Evolutionary conservation across 805 yeast species (phyloP).

Genomic region (Nakazawaea pomicola): DNA sequence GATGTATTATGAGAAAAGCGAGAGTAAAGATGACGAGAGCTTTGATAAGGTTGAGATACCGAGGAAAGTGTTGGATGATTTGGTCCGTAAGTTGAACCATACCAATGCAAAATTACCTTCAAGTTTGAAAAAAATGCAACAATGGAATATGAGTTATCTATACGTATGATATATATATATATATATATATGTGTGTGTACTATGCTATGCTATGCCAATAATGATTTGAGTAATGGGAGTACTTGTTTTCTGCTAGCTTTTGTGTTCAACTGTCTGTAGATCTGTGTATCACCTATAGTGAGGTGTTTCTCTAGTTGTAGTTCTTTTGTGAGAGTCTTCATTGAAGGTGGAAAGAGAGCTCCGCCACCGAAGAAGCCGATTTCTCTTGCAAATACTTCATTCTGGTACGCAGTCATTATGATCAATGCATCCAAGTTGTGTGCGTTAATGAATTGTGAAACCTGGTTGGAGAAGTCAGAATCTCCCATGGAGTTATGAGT

Average conservation of each 20-base stretch:
- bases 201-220: constrained; percentile 5
- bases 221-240: constrained; percentile 50
- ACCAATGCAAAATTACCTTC: constrained; percentile 32
- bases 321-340: too few relatives aligned
- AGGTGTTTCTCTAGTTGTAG: too few relatives aligned
- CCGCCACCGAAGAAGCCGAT: too few relatives aligned
- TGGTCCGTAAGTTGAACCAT: constrained; percentile 22
- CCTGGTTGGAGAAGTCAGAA: too few relatives aligned
- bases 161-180: constrained; percentile 13
- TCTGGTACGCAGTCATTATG: constrained; percentile 43
- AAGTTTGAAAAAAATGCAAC: constrained; percentile 16
- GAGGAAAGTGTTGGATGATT: constrained; percentile 22
- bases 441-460: constrained; percentile 22
- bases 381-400: constrained; percentile 37
- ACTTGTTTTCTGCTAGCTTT: constrained; percentile 81
- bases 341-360: too few relatives aligned
- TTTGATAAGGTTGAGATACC: constrained; percentile 35
- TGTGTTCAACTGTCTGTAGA: constrained; percentile 43
- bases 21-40: constrained; percentile 20
- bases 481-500: constrained; percentile 20
- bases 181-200: too few relatives aligned
- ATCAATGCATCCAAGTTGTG: constrained; percentile 34
- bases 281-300: constrained; percentile 19
- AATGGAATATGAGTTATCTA: constrained; percentile 27
- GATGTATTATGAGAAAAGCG: constrained; percentile 28